Evolutionary conservation across 805 yeast genomes (phyloP), one percentile per base, ranked within the genome.

Genomic region (Saccharomyces mikatae): DNA sequence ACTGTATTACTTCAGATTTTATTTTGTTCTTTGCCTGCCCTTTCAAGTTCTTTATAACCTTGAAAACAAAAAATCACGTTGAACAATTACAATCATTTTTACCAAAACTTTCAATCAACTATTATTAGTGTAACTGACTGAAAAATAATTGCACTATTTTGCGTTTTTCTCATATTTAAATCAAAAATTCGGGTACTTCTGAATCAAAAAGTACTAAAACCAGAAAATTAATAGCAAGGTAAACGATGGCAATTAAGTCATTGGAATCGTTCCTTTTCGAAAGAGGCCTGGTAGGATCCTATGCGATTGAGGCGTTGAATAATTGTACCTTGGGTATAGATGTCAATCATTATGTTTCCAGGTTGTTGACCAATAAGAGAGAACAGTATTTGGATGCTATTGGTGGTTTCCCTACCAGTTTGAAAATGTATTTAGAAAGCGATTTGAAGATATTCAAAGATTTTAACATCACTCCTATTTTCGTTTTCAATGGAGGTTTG

Each of bases 321-420:
- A 82, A 83, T 62, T 79, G 91, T 28, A 80, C 84, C 14, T 72
- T 89, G 51, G 96, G 96, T 54, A 86, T 89, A 48, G 96, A 90
- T 67, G 94, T 84, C 13, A 87, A 82, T 59, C 90, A 89, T 65
- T 90, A 89, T 63, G 69, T 89, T 41, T 74, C 86, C 27, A 72
- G 88, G 52, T 74, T 86, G 47, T 70, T 86, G 56, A 63, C 84
- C 4, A 74, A 74, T 60, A 83, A 82, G 59, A 82, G 81, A 54
- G 96, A 88, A 60, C 85, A 84, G 50, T 80, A 79, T 56, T 68
- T 83, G 46, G 86, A 84, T 50, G 96, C 94, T 9, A 78, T 86
- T 58, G 96, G 96, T 26, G 96, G 96, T 0, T 78, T 84, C 54
- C 96, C 96, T 1, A 68, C 79, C 49, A 79, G 88, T 3, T 70